Evolutionary conservation across 768 basidiomycete species (phyloP), one percentile per base, ranked within the genome.

Genomic region (Tephrocybe sp.): DNA sequence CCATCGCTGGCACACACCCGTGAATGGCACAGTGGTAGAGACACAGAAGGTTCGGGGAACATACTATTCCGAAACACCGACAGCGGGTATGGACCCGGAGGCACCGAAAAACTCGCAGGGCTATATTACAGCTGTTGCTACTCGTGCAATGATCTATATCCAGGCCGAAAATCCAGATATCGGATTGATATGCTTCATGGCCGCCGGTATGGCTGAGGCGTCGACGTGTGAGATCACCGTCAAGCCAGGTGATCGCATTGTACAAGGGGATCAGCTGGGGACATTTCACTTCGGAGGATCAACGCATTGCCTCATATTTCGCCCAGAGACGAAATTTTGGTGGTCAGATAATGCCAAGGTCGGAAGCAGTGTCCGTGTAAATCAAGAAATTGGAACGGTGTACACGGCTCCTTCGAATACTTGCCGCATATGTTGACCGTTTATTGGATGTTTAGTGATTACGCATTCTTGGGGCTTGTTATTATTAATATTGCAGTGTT

Each of bases 281-380:
- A 74, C 68, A 71, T 80, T 86, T 75, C 82, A 82, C 60, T 83
- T 81, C 66, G 82, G 47, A 5, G 82, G 82, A 9, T 83, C 78
- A 30, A 73, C 77, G 1, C 71, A 79, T 50, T 64, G 71, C 50
- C 52, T 77, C 30, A 47, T 81, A 16, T 83, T 83, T 30, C 41
- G 49, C 9, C 42, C 49, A 7, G 41, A 44, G 28, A 51, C 49
- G 28, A 44, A 51, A 26, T 24, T 51, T 4, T 18, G 28, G 32
- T 44, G 43, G 15, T 35, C 19, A 9, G 40, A 43, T 13, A 13
- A 9, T 27, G 49, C 24, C 18, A 43, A 24, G n/a, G 24, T 43
- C 30, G 49, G 42, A 21, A 37, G n/a, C 16, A 37, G 12, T 18
- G 36, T 37, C 22, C 9, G 16, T n/a, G 16, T 37, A 16, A 37